Percentiles rank a stretch among this genome's conserved stretches.
phyloP scores from a whole-genome alignment of 768 basidiomycete species.

The Calocera viscosa region DNA sequence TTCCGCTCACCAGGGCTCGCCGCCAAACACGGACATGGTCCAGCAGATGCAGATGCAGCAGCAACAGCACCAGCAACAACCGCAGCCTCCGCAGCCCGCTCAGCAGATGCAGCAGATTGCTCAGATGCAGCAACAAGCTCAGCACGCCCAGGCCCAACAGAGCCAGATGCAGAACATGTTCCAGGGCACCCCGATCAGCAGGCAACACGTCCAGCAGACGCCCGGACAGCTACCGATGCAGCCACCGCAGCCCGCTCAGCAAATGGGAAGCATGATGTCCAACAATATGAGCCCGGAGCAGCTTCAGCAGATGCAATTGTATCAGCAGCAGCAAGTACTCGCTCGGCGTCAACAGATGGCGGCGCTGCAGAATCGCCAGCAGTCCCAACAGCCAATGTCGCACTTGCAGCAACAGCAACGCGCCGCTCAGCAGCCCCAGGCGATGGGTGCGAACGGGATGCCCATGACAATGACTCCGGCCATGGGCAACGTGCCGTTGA shows the following conservation, averaged over 20 bases:
- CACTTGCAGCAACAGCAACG: constrained; percentile 3
- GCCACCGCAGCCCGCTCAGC: neutral
- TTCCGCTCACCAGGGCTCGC: neutral
- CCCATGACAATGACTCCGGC: neutral
- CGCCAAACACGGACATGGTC: neutral
- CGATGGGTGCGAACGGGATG: neutral
- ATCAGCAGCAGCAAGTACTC: neutral
- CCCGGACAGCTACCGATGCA: neutral
- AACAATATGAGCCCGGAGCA: neutral
- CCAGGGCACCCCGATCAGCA: neutral
- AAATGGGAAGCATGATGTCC: neutral
- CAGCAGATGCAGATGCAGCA: neutral
- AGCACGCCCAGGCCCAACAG: neutral
- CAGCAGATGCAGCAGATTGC: neutral
- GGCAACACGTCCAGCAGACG: constrained; percentile 2
- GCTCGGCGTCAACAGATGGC: neutral
- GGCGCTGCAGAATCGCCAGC: neutral
- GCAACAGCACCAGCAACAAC: neutral
- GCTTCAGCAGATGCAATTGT: neutral
- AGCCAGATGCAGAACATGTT: constrained; percentile 5
- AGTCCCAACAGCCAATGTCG: neutral
- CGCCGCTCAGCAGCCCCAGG: neutral
- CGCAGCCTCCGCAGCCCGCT: neutral
- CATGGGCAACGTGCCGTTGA: neutral
- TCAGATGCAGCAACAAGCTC: neutral